Conservation (phyloP, 140 eudicot genomes). For the Erigeron philadelphicus region DNA sequence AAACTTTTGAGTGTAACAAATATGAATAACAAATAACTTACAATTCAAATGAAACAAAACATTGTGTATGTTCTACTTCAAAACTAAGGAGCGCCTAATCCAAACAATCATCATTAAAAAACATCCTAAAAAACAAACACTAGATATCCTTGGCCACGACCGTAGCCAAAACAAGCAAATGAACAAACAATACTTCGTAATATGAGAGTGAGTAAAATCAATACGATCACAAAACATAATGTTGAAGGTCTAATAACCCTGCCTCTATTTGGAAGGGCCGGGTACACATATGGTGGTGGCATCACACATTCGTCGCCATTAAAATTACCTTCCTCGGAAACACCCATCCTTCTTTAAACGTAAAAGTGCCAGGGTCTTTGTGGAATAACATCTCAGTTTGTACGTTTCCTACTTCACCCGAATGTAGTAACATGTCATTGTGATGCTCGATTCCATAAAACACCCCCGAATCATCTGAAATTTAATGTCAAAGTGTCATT, state of each 20-base stretch:
- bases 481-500: not conserved
- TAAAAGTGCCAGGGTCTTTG: slow-evolving; percentile 55
- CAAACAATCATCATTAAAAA: too few relatives aligned
- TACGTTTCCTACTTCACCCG: slow-evolving; percentile 59
- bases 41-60: not conserved
- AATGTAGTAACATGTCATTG: slow-evolving; percentile 68
- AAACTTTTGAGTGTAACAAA: too few relatives aligned
- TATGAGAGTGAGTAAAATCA: slow-evolving; percentile 3
- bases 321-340: slow-evolving; percentile 63
- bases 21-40: too few relatives aligned
- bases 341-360: slow-evolving; percentile 71
- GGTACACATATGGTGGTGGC: slow-evolving; percentile 66
- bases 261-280: slow-evolving; percentile 55
- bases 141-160: too few relatives aligned
- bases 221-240: slow-evolving; percentile 8
- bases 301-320: slow-evolving; percentile 71
- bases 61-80: too few relatives aligned
- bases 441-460: slow-evolving; percentile 69
- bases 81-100: not conserved
- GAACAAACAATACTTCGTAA: not conserved
- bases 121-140: too few relatives aligned
- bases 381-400: slow-evolving; percentile 62
- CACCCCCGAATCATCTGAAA: slow-evolving; percentile 67
- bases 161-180: not conserved
- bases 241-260: slow-evolving; percentile 11